Evolutionary conservation across 1,139 yeast genomes (phyloP).

Genomic region (Taphrina pruni): DNA sequence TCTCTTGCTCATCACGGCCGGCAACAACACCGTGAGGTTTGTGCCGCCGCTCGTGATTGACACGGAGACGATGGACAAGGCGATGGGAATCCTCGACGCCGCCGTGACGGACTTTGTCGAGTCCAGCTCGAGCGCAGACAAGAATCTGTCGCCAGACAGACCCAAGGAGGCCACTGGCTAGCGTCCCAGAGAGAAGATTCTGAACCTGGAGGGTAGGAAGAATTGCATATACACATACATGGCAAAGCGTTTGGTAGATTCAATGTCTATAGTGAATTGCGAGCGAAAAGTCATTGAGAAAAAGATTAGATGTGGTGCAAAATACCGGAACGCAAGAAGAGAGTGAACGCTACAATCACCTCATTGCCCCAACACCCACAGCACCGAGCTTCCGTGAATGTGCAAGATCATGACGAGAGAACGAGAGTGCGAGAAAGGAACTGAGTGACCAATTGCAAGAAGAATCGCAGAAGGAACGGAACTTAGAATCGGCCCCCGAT

Average conservation of each 20-base stretch:
- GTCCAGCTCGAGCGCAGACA: slow-evolving; percentile 19
- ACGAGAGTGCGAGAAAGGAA: too few relatives aligned
- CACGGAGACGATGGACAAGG: slow-evolving; percentile 68
- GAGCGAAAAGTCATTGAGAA: too few relatives aligned
- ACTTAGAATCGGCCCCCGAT: too few relatives aligned
- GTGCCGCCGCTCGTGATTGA: slow-evolving; percentile 91
- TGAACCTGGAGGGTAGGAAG: neutral
- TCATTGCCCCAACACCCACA: too few relatives aligned
- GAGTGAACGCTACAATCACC: too few relatives aligned
- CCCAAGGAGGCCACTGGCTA: slow-evolving; percentile 38
- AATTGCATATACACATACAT: neutral
- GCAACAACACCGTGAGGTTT: slow-evolving; percentile 83
- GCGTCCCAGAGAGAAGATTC: neutral
- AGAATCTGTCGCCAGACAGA: slow-evolving; percentile 22
- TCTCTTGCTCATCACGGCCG: slow-evolving; percentile 83
- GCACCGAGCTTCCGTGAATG: too few relatives aligned
- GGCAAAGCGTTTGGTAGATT: neutral
- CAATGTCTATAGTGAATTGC: too few relatives aligned
- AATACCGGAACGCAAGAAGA: too few relatives aligned
- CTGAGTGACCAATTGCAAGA: too few relatives aligned
- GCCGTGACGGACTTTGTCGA: slow-evolving; percentile 48
- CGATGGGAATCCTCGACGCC: slow-evolving; percentile 67
- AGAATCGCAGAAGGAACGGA: too few relatives aligned
- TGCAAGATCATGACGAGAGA: too few relatives aligned
- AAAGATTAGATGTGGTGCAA: too few relatives aligned